Evolutionary conservation across 2,329 filamentous ascomycete genomes (phyloP).

Genomic region (Huntiella savannae): DNA sequence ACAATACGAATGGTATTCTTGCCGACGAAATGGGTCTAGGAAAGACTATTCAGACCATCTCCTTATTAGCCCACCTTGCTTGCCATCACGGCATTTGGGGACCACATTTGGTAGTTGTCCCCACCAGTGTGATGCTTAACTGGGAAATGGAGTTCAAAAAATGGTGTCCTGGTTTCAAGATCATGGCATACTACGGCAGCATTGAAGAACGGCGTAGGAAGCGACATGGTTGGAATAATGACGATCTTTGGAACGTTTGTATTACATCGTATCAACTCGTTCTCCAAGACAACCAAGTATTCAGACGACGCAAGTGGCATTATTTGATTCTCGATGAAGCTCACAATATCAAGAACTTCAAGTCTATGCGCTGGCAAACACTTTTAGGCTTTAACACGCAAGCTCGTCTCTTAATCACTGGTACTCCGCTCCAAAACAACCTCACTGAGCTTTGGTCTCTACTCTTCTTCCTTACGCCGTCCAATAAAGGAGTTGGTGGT

Average conservation of each 20-base stretch:
- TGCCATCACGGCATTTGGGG: constrained; percentile 87
- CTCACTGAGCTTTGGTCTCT: constrained; percentile 93
- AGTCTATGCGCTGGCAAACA: constrained; percentile 91
- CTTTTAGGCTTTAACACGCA: constrained; percentile 85
- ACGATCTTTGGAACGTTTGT: constrained; percentile 89
- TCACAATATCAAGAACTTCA: constrained; percentile 99
- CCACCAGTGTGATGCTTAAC: constrained; percentile 95
- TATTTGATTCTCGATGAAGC: constrained; percentile 97
- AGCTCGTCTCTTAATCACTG: constrained; percentile 71
- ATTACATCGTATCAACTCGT: constrained; percentile 97
- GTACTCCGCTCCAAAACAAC: constrained; percentile 92
- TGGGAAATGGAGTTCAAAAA: constrained; percentile 99
- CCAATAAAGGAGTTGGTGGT: constrained; percentile 67
- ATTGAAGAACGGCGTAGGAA: constrained; percentile 84
- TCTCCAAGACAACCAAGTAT: constrained; percentile 79
- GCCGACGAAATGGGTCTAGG: constrained; percentile 97
- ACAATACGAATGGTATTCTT: constrained; percentile 85
- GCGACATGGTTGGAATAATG: constrained; percentile 79
- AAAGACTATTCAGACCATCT: constrained; percentile 96
- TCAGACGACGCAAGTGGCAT: constrained; percentile 85
- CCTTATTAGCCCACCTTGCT: constrained; percentile 78
- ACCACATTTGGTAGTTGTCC: constrained; percentile 85
- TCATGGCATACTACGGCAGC: constrained; percentile 88
- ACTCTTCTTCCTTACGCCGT: constrained; percentile 59
- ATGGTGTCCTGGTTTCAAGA: constrained; percentile 95